These are phyloP conservation scores for Micractinium conductrix DNA, from an alignment of 139 green algal genomes.

Conservation along the genomic window DNA sequence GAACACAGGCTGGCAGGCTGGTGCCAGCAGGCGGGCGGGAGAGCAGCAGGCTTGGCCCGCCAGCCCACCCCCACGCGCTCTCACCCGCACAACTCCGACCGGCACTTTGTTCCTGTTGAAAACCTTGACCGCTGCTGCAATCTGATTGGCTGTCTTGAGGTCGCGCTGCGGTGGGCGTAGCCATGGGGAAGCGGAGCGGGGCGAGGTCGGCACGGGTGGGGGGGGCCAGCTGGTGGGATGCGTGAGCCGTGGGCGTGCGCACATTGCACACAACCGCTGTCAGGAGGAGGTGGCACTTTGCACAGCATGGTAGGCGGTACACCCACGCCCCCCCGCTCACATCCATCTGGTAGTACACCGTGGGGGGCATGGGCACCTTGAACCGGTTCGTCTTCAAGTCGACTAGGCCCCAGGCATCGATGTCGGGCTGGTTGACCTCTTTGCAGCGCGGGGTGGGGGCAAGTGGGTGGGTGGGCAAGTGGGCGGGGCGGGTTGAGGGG, in stretches of 20 bases:
- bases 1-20: not conserved
- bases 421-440: conserved; percentile 30
- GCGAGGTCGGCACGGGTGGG: too few species aligned
- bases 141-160: not conserved
- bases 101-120: not conserved
- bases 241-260: too few species aligned
- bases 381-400: not conserved
- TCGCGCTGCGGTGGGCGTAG: not conserved
- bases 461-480: not conserved
- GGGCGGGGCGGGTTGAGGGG: not conserved
- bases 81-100: not conserved
- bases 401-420: not conserved
- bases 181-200: too few species aligned
- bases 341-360: not conserved
- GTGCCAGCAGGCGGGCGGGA: too few species aligned
- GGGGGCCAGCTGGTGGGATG: not conserved
- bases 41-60: not conserved
- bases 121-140: not conserved
- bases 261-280: too few species aligned
- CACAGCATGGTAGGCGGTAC: not conserved
- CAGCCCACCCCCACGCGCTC: too few species aligned
- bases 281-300: too few species aligned
- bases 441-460: not conserved
- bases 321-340: too few species aligned
- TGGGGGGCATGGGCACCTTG: not conserved